Evolutionary conservation across 2,329 filamentous ascomycete genomes (phyloP).

Genomic region (Microcyclospora tardicrescens): DNA sequence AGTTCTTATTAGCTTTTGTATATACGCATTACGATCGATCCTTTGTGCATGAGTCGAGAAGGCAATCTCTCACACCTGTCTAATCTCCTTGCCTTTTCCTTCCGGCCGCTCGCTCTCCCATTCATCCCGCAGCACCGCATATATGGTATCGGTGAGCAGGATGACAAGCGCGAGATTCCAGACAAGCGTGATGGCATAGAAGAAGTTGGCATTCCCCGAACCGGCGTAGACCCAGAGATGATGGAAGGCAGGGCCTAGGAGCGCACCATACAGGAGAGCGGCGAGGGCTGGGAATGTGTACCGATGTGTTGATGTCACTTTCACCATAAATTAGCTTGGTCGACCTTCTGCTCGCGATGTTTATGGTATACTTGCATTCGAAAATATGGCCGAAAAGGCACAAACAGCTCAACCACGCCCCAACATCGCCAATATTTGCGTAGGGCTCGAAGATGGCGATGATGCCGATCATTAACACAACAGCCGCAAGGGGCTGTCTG

Average conservation of each 20-base stretch:
- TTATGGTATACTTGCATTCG: conserved; percentile 45
- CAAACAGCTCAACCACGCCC: conserved; percentile 69
- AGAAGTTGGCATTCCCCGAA: conserved; percentile 97
- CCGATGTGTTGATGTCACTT: conserved; percentile 55
- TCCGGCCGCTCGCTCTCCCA: conserved; percentile 88
- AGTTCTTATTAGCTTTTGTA: no score
- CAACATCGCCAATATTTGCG: conserved; percentile 80
- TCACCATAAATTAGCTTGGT: not conserved
- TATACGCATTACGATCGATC: no score
- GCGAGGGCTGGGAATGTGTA: conserved; percentile 81
- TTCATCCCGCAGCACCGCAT: conserved; percentile 81
- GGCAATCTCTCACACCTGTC: conserved; percentile 59
- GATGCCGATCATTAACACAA: conserved; percentile 74
- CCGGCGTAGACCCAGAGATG: conserved; percentile 97
- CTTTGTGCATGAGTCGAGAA: no score
- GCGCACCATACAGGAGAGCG: conserved; percentile 72
- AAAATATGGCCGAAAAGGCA: conserved; percentile 86
- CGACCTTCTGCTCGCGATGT: not conserved
- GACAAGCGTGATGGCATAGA: conserved; percentile 97
- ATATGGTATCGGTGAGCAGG: conserved; percentile 74
- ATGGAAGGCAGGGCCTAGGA: conserved; percentile 89
- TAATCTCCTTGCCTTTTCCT: conserved; percentile 74
- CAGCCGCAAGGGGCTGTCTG: conserved; percentile 72
- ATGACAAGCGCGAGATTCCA: conserved; percentile 88
- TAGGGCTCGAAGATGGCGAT: conserved; percentile 97